Percentiles rank a stretch among this genome's conserved stretches.
phyloP scores from a whole-genome alignment of 2,329 filamentous ascomycete species.

The Aspergillus ibericus region DNA sequence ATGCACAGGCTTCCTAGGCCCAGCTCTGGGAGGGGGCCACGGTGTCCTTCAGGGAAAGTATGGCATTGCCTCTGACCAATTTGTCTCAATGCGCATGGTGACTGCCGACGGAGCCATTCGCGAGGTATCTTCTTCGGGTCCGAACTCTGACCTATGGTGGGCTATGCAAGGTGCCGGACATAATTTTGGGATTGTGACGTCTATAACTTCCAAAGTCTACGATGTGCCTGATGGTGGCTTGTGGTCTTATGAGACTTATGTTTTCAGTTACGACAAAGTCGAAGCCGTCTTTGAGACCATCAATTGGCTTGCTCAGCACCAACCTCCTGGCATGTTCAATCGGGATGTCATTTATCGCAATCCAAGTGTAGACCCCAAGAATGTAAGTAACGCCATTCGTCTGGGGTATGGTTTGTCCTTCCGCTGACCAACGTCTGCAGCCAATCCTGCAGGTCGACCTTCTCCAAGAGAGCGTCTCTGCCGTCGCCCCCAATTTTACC shows the following conservation, averaged over 20 bases:
- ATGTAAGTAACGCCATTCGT: conserved; percentile 4
- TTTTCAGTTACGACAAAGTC: conserved; percentile 8
- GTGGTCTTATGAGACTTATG: conserved; percentile 11
- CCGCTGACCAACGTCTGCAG: background rate
- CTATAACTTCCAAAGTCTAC: conserved; percentile 48
- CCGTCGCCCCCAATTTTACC: conserved; percentile 2
- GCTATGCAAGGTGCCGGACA: conserved; percentile 56
- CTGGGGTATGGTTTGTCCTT: no score
- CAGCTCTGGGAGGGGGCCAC: conserved; percentile 59
- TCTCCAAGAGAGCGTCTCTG: conserved; percentile 4
- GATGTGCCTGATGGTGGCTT: conserved; percentile 23
- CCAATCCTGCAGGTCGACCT: conserved; percentile 11
- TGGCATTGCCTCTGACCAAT: conserved; percentile 56
- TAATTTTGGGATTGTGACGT: conserved; percentile 58
- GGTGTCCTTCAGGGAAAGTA: conserved; percentile 56
- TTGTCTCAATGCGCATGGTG: conserved; percentile 54
- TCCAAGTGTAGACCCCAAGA: conserved; percentile 1
- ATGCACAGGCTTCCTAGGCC: conserved; percentile 51
- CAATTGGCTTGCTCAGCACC: conserved; percentile 10
- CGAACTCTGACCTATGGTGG: conserved; percentile 52
- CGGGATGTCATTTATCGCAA: conserved; percentile 6
- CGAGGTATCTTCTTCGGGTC: background rate
- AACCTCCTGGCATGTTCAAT: conserved; percentile 11
- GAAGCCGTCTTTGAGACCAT: conserved; percentile 9
- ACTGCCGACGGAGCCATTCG: conserved; percentile 47